Conservation (phyloP, 352 stramenopile species). For the Pythium diclinum region DNA sequence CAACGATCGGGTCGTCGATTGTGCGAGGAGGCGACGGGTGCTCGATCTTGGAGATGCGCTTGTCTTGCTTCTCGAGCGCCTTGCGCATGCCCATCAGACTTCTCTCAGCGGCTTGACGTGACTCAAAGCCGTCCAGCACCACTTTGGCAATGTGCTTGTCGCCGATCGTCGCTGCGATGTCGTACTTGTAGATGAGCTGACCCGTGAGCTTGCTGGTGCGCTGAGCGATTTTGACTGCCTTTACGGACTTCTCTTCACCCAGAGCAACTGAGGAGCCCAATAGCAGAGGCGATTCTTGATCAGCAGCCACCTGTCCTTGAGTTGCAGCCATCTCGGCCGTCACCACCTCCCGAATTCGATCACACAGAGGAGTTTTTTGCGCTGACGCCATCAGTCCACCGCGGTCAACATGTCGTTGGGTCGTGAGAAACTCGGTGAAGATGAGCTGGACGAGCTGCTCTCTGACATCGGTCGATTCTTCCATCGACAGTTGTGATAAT, state of each 20-base stretch:
- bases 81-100: slow-evolving; percentile 13
- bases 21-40: slow-evolving; percentile 11
- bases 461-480: not conserved
- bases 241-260: not conserved
- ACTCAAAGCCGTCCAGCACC: slow-evolving; percentile 20
- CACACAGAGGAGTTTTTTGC: not conserved
- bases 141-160: slow-evolving; percentile 18
- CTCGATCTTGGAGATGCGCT: slow-evolving; percentile 5
- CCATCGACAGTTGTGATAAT: not conserved
- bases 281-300: not conserved
- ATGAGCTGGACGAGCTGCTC: slow-evolving; percentile 18
- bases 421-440: slow-evolving; percentile 15
- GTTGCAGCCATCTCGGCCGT: not conserved
- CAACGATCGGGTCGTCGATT: slow-evolving; percentile 21
- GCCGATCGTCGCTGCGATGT: slow-evolving; percentile 16
- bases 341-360: slow-evolving; percentile 12
- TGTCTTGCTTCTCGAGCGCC: not conserved
- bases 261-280: not conserved
- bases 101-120: slow-evolving; percentile 1
- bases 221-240: slow-evolving; percentile 15
- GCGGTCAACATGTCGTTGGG: slow-evolving; percentile 2
- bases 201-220: slow-evolving; percentile 21
- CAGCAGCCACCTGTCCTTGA: not conserved
- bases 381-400: not conserved
- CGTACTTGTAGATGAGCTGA: slow-evolving; percentile 17